These are phyloP conservation scores for Sclerotinia glacialis DNA, from an alignment of 2,329 filamentous ascomycete species.

Conservation along the genomic window DNA sequence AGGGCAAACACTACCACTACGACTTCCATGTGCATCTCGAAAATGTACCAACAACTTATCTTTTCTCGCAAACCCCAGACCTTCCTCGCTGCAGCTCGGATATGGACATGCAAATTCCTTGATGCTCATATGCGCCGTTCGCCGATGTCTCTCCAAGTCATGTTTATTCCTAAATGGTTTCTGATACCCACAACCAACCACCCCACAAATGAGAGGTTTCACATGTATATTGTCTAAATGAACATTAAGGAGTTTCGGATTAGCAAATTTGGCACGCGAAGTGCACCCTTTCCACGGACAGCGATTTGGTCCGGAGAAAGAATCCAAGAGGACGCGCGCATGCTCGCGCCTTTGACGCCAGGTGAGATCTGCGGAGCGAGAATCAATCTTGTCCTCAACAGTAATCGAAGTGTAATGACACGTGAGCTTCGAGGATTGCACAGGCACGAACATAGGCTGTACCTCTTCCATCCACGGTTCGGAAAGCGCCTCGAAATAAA, in stretches of 20 bases:
- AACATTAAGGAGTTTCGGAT: neutral
- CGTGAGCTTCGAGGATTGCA: no score
- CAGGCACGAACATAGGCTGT: no score
- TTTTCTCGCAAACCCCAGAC: neutral
- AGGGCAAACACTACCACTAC: neutral
- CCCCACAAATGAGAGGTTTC: neutral
- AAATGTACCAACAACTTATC: constrained; percentile 16
- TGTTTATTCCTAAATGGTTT: constrained; percentile 20
- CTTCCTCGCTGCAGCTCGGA: neutral
- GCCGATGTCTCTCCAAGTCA: constrained; percentile 12
- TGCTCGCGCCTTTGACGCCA: neutral
- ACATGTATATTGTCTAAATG: constrained; percentile 17
- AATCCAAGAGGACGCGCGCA: neutral
- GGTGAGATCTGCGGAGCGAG: neutral
- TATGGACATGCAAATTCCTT: constrained; percentile 13
- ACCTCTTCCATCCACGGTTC: no score
- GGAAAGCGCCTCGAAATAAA: no score
- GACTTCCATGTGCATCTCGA: neutral
- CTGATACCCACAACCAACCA: constrained; percentile 6
- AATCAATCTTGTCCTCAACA: neutral
- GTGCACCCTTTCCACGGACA: neutral
- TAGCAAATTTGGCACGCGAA: constrained; percentile 6
- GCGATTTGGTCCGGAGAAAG: neutral
- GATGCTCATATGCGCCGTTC: neutral
- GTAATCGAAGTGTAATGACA: no score